phyloP scores from a whole-genome alignment of 2,329 filamentous ascomycete genomes.

The Diaporthe sp. region DNA sequence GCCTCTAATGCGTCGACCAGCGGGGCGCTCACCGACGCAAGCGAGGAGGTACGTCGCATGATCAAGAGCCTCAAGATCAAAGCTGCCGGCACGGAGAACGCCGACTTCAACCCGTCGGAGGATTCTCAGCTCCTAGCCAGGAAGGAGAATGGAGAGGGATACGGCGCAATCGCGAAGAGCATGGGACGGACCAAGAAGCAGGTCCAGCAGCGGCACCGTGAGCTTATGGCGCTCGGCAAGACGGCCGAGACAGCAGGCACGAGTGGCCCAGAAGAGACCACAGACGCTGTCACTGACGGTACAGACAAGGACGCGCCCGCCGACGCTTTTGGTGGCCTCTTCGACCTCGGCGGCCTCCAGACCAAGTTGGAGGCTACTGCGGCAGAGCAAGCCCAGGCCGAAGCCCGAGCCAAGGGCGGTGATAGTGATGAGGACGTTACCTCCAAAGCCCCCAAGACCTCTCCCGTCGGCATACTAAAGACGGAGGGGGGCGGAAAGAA shows the following conservation, averaged over 20 bases:
- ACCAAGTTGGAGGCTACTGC: slow-evolving; percentile 15
- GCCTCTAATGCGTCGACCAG: not conserved
- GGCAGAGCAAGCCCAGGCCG: slow-evolving; percentile 29
- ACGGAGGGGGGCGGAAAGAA: not conserved
- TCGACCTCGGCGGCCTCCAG: slow-evolving; percentile 16
- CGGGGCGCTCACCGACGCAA: slow-evolving; percentile 15
- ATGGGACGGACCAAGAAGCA: slow-evolving; percentile 28
- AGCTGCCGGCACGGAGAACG: slow-evolving; percentile 26
- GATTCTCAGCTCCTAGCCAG: slow-evolving; percentile 41
- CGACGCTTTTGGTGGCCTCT: slow-evolving; percentile 10
- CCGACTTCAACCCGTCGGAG: slow-evolving; percentile 41
- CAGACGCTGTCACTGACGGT: slow-evolving; percentile 9
- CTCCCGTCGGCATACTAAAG: not conserved
- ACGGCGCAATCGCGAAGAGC: not conserved
- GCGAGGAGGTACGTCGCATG: slow-evolving; percentile 27
- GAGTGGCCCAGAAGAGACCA: slow-evolving; percentile 12
- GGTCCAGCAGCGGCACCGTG: slow-evolving; percentile 1
- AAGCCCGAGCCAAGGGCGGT: not conserved
- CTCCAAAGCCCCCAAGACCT: slow-evolving; percentile 2
- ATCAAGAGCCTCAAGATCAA: slow-evolving; percentile 34
- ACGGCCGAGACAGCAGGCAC: slow-evolving; percentile 27
- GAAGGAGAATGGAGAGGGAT: slow-evolving; percentile 38
- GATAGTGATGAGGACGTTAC: slow-evolving; percentile 12
- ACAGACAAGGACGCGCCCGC: slow-evolving; percentile 1
- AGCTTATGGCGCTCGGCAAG: slow-evolving; percentile 25